A percentile compares a stretch with the other conserved stretches of the same genome.
phyloP scores from a whole-genome alignment of 805 yeast genomes.

The Schizosaccharomyces japonicus region DNA sequence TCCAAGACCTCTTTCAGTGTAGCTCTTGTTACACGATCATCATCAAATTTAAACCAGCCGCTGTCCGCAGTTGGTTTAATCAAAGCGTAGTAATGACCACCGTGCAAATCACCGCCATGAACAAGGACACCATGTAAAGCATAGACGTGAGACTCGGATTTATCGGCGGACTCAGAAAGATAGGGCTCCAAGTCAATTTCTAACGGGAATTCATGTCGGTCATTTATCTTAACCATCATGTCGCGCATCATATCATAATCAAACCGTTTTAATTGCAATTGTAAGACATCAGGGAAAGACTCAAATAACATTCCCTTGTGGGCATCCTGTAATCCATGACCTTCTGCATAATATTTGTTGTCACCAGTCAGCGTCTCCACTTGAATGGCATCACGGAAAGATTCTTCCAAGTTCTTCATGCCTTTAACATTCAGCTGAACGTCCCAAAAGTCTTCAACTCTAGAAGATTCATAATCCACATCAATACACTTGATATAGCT shows the following conservation, averaged over 20 bases:
- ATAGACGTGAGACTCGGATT: slow-evolving; percentile 45
- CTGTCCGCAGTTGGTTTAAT: slow-evolving; percentile 51
- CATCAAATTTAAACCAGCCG: slow-evolving; percentile 82
- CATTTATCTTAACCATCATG: slow-evolving; percentile 73
- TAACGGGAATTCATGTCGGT: slow-evolving; percentile 71
- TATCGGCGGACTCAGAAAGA: slow-evolving; percentile 32
- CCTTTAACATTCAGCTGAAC: slow-evolving; percentile 84
- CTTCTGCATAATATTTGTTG: slow-evolving; percentile 82
- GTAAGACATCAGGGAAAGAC: slow-evolving; percentile 76
- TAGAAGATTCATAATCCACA: slow-evolving; percentile 77
- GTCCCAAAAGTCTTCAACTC: slow-evolving; percentile 94
- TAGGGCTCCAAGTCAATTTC: slow-evolving; percentile 58
- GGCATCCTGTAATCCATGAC: slow-evolving; percentile 79
- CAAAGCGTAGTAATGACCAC: slow-evolving; percentile 91
- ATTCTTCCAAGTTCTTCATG: slow-evolving; percentile 40
- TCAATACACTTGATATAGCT: slow-evolving; percentile 78
- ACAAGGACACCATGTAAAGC: slow-evolving; percentile 81
- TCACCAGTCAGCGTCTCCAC: slow-evolving; percentile 81
- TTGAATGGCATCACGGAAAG: slow-evolving; percentile 70
- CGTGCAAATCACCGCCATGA: slow-evolving; percentile 84
- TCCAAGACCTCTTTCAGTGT: slow-evolving; percentile 68
- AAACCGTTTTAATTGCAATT: slow-evolving; percentile 76
- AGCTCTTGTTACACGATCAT: slow-evolving; percentile 77
- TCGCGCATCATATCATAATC: slow-evolving; percentile 84
- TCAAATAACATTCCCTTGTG: slow-evolving; percentile 86